These are phyloP conservation scores for Tephrocybe rancida DNA, from an alignment of 768 basidiomycete species.

Conservation along the genomic window DNA sequence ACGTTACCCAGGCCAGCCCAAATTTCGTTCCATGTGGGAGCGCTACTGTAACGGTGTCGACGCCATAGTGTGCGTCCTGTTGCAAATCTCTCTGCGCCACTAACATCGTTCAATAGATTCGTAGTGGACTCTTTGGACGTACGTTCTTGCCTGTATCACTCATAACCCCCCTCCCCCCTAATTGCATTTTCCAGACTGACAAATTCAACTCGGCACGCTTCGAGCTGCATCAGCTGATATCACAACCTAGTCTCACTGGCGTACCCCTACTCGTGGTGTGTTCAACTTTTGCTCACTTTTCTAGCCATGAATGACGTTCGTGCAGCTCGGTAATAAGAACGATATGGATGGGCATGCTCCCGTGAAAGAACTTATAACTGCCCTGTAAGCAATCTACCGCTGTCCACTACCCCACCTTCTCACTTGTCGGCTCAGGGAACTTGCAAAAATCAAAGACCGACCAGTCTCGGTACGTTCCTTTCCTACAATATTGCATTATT, in stretches of 20 bases:
- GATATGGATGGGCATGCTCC: constrained; percentile 76
- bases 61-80: constrained; percentile 75
- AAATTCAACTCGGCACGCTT: constrained; percentile 84
- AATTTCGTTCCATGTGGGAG: constrained; percentile 96
- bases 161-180: neutral
- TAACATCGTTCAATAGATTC: constrained; percentile 51
- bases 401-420: neutral
- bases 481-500: neutral
- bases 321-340: constrained; percentile 90
- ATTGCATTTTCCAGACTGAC: constrained; percentile 51
- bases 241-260: constrained; percentile 62
- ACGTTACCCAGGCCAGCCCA: constrained; percentile 70
- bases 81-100: neutral
- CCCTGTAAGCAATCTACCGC: constrained; percentile 52
- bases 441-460: constrained; percentile 78
- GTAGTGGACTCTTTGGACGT: constrained; percentile 94
- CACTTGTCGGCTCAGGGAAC: constrained; percentile 45
- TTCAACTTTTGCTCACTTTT: constrained; percentile 9
- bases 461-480: constrained; percentile 79
- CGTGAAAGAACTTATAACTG: constrained; percentile 82
- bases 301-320: neutral
- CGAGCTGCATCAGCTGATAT: constrained; percentile 80
- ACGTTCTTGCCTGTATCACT: constrained; percentile 27
- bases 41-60: constrained; percentile 92
- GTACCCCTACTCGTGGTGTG: constrained; percentile 85